Evolutionary conservation across 2,329 filamentous ascomycete species (phyloP).

Genomic region (Lecanicillium sp.): DNA sequence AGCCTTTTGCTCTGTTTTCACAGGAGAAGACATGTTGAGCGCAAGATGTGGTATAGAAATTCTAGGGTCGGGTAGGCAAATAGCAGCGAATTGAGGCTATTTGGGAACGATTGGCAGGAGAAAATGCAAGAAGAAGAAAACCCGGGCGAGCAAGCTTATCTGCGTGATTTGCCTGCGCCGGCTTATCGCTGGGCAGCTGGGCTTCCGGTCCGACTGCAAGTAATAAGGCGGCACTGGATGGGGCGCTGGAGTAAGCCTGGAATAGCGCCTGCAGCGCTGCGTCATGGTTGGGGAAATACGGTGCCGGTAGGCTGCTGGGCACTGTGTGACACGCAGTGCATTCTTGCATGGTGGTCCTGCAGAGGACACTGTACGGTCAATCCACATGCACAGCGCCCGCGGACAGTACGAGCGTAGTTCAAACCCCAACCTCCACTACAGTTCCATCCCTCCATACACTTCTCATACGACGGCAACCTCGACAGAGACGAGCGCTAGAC

Average conservation of each 20-base stretch:
- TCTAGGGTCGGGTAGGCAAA: constrained; percentile 3
- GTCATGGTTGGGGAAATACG: not conserved
- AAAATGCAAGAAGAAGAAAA: constrained; percentile 13
- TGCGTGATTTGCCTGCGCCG: constrained; percentile 26
- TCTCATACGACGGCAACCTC: no score
- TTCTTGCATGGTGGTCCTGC: no score
- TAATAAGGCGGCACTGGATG: not conserved
- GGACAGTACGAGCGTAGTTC: no score
- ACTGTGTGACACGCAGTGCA: not conserved
- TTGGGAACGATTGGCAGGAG: not conserved
- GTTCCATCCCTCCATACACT: no score
- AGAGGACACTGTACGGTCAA: no score
- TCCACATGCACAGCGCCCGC: no score
- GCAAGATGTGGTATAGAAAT: not conserved
- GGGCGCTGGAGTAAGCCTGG: not conserved
- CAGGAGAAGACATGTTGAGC: constrained; percentile 33
- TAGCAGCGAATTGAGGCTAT: not conserved
- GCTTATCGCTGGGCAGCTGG: constrained; percentile 8
- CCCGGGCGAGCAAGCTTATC: constrained; percentile 15
- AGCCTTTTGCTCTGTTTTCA: constrained; percentile 53
- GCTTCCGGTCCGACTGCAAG: constrained; percentile 5
- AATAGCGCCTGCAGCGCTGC: not conserved
- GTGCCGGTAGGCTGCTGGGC: not conserved
- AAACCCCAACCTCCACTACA: no score
- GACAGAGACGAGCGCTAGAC: no score